These are phyloP conservation scores for Boletellus ananiceps DNA, from an alignment of 768 basidiomycete genomes.

Conservation along the genomic window DNA sequence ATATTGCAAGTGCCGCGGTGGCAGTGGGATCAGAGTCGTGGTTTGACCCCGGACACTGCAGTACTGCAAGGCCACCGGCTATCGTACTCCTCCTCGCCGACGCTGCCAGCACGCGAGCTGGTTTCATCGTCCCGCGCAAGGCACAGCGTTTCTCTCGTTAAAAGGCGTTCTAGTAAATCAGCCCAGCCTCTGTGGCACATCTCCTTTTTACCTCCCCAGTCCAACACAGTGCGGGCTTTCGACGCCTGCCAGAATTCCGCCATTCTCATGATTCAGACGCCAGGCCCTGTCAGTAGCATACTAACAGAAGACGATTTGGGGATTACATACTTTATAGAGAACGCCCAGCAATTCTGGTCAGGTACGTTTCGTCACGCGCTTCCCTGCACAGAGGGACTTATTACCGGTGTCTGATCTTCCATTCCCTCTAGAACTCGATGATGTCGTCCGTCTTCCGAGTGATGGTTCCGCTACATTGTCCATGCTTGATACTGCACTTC, in stretches of 20 bases:
- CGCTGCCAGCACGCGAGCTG: conserved; percentile 4
- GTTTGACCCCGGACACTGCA: conserved; percentile 23
- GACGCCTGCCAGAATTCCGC: conserved; percentile 1
- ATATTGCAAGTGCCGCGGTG: neutral
- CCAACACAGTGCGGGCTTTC: neutral
- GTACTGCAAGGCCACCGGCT: neutral
- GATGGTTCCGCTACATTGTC: conserved; percentile 58
- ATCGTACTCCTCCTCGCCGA: conserved; percentile 1
- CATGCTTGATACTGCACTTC: conserved; percentile 72
- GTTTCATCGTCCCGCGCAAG: neutral
- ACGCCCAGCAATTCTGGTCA: conserved; percentile 86
- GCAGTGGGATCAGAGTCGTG: neutral
- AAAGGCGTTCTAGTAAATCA: neutral
- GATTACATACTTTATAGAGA: conserved; percentile 78
- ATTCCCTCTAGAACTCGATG: conserved; percentile 73
- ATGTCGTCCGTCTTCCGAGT: conserved; percentile 63
- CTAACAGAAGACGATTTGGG: conserved; percentile 61
- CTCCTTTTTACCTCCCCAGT: conserved; percentile 8
- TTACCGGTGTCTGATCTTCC: conserved; percentile 1
- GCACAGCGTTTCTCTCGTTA: neutral
- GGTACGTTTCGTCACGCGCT: conserved; percentile 44
- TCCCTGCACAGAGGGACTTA: conserved; percentile 4
- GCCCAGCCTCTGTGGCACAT: neutral
- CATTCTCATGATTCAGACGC: conserved; percentile 16
- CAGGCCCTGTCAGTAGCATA: conserved; percentile 15